Evolutionary conservation across 2,329 filamentous ascomycete genomes (phyloP), one percentile per base, ranked within the genome.

Genomic region (Xylaria sp.): DNA sequence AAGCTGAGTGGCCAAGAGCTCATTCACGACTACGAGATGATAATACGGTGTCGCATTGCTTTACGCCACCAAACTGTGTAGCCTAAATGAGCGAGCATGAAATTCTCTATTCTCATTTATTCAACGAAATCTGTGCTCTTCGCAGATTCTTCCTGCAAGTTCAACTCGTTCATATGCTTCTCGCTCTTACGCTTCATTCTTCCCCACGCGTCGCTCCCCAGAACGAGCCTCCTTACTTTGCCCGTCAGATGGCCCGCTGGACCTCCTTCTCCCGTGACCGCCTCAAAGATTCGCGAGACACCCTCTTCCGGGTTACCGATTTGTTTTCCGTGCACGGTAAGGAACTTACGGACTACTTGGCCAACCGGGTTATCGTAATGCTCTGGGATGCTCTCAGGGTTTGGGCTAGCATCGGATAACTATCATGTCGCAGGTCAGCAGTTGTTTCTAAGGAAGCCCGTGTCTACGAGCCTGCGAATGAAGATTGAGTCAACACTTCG

Each of bases 251-350:
- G 48, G 11, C 77, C 77, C 9, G 76, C 78, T 48, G 74, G 63
- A 2, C 77, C 80, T 36, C 42, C 61, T 28, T 73, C 72, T 6
- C 78, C 77, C 6, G 74, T 77, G 0, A 79, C 76, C 17, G 77
- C 78, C 67, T 81, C 79, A 59, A 80, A 80, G 56, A 83, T 80
- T 13, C 77, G 73, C 54, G 74, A 73, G 2, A 77, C 80, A 3
- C 74, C 74, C 71, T 78, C 82, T 15, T 75, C 75, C 46, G 75
- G 80, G 75, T 81, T 77, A 2, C 77, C 77, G 10, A 68, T 60
- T 67, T 80, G 73, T 63, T 70, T 71, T 1, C 77, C 75, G 48
- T 74, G 59, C 2, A 64, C 53, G 7, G 42, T 51, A 1, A 68
- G 56, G 63, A 77, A 76, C 15, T 65, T 65, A 9, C 33, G 58